Evolutionary conservation across 768 basidiomycete genomes (phyloP).

Genomic region (Mycena floridula): DNA sequence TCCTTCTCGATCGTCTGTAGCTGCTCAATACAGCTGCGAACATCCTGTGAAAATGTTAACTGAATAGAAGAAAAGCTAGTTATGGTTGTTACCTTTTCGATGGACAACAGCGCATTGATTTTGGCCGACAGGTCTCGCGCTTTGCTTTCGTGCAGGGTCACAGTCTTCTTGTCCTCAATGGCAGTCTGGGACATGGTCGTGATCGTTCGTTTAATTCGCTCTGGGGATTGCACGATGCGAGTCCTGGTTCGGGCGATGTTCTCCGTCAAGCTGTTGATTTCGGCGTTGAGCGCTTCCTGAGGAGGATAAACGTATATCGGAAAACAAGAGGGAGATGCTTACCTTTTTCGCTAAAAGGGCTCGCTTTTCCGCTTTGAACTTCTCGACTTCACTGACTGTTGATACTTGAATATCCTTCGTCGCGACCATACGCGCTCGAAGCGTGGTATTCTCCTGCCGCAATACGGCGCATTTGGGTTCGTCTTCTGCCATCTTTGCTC

Average conservation of each 20-base stretch:
- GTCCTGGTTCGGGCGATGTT: constrained; percentile 57
- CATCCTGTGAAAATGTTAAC: constrained; percentile 44
- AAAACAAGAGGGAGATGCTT: constrained; percentile 6
- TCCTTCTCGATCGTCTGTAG: constrained; percentile 73
- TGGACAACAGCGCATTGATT: constrained; percentile 59
- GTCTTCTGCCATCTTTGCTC: constrained; percentile 59
- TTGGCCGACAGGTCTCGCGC: constrained; percentile 73
- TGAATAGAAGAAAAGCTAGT: constrained; percentile 2
- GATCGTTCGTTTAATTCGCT: constrained; percentile 81
- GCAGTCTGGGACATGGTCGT: constrained; percentile 63
- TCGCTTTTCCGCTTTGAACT: constrained; percentile 67
- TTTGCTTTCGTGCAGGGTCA: constrained; percentile 65
- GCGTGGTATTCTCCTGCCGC: constrained; percentile 49
- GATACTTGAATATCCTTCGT: constrained; percentile 60
- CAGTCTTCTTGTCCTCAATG: constrained; percentile 62
- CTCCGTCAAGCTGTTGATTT: constrained; percentile 54
- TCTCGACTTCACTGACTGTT: constrained; percentile 60
- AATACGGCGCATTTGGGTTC: constrained; percentile 63
- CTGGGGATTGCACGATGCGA: constrained; percentile 88
- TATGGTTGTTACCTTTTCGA: constrained; percentile 57
- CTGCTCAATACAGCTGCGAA: constrained; percentile 67
- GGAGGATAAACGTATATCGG: background rate
- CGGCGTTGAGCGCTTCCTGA: constrained; percentile 57
- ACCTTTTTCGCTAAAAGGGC: constrained; percentile 60
- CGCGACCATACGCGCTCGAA: constrained; percentile 61